Base-by-base conservation (phyloP, 2,329 filamentous ascomycete species). In the Tetracladium maxilliforme region DNA sequence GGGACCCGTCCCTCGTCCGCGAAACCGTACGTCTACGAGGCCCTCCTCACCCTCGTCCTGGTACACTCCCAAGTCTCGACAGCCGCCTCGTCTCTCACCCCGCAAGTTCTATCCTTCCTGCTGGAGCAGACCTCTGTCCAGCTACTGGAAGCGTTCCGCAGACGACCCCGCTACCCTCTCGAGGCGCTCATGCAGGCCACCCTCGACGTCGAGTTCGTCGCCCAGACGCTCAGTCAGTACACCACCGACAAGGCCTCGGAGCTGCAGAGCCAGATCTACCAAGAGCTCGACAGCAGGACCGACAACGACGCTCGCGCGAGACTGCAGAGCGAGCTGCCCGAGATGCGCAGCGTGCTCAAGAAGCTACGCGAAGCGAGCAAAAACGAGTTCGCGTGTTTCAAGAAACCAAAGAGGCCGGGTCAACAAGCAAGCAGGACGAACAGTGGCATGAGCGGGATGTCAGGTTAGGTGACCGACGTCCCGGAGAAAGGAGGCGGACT, bases 191-290 rank as follows among this genome's bases (percentile, higher is more conserved):
- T 95, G 75, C 92, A 98, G 52, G 92, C 92, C 2, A 98, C 90
- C 0, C 69, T 98, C 2, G 90, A 98, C 43, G 86, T 94, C 2
- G 90, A 98, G 51, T 95, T 98, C 44, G 75, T 95, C 29, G 82
- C 86, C 1, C 90, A 98, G 56, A 94, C 87, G 5, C 64, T 98
- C 17, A 80, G 70, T 32, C 76, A 86, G 38, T 98, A 92, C 49
- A 90, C 82, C 0, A 90, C 82, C 0, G 79, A 92, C 29, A 66
- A 71, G 25, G 82, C 84, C 4, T 73, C 72, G 6, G 72, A 86
- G 44, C 64, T 81, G 10, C 90, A 95, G 54, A 78, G 78, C 38
- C 72, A 86, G 47, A 87, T 98, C 23, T 98, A 95, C 50, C 70
- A 90, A 35, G 83, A 90, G 45, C 58, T 98, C 10, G 90, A 98